Evolutionary conservation across 2,329 filamentous ascomycete species (phyloP).

Genomic region (Colletotrichum sp.): DNA sequence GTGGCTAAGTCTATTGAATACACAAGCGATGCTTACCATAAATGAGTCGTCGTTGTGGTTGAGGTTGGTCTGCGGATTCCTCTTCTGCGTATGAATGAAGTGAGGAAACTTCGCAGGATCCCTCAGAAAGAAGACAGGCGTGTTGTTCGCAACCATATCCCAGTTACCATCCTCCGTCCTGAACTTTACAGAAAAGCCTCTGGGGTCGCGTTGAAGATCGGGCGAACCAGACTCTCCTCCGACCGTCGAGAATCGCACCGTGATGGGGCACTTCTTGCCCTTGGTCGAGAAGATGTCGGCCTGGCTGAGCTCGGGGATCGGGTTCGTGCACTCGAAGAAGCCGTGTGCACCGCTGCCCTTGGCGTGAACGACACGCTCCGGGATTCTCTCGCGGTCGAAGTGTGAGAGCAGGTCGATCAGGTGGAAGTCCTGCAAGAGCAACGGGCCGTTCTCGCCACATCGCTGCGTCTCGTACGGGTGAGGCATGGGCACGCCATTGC

Average conservation of each 20-base stretch:
- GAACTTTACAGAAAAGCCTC: conserved; percentile 58
- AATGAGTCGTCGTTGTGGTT: conserved; percentile 42
- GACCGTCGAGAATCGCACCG: conserved; percentile 68
- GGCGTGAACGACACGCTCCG: conserved; percentile 24
- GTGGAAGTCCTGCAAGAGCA: conserved; percentile 65
- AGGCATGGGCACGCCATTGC: conserved; percentile 60
- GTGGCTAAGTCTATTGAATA: neutral
- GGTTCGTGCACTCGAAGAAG: conserved; percentile 60
- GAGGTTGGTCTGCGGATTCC: conserved; percentile 35
- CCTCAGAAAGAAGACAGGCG: conserved; percentile 53
- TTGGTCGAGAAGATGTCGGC: conserved; percentile 54
- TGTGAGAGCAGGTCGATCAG: conserved; percentile 66
- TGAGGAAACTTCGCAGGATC: conserved; percentile 54
- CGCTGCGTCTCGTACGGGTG: conserved; percentile 64
- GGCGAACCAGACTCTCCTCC: conserved; percentile 68
- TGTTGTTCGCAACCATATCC: conserved; percentile 45
- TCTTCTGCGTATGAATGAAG: conserved; percentile 50
- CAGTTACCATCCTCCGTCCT: conserved; percentile 32
- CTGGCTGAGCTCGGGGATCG: conserved; percentile 57
- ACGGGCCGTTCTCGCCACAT: conserved; percentile 61
- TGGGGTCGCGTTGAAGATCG: conserved; percentile 70
- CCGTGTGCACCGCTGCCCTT: conserved; percentile 46
- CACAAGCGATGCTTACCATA: conserved; percentile 23
- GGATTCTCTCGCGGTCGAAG: conserved; percentile 61
- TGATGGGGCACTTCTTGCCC: conserved; percentile 52